Evolutionary conservation across 2,329 filamentous ascomycete genomes (phyloP).

Genomic region (Byssoonygena ceratinophila): DNA sequence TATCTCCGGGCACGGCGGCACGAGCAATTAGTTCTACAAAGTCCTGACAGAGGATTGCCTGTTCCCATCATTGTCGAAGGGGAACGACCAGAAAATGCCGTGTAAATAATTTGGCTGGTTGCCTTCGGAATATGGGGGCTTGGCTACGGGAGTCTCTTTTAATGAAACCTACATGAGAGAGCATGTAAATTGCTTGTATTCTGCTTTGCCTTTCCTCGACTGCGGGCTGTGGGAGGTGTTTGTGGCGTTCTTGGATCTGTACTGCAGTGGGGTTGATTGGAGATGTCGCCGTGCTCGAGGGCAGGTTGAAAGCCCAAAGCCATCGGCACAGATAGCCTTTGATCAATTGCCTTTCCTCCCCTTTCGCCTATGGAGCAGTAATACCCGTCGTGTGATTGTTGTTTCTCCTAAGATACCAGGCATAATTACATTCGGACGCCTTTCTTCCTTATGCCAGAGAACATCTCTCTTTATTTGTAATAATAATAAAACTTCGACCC

Average conservation of each 20-base stretch:
- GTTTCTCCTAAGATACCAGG: constrained; percentile 2
- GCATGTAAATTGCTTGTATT: constrained; percentile 5
- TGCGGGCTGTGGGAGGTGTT: background rate
- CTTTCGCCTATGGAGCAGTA: background rate
- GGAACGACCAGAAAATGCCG: constrained; percentile 66
- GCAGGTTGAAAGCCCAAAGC: background rate
- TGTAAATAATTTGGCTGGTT: constrained; percentile 37
- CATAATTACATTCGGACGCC: too few species aligned
- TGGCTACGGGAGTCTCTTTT: background rate
- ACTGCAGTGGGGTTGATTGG: background rate
- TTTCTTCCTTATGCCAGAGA: too few species aligned
- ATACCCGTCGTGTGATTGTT: background rate
- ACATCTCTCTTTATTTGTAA: background rate
- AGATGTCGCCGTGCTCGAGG: background rate
- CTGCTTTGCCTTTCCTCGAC: background rate
- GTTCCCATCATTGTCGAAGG: constrained; percentile 79
- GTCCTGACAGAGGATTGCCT: constrained; percentile 74
- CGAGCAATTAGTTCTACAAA: constrained; percentile 85
- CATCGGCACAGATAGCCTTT: background rate
- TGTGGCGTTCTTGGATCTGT: background rate
- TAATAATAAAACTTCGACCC: background rate
- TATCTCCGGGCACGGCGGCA: constrained; percentile 80
- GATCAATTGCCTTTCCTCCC: background rate
- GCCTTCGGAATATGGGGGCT: background rate
- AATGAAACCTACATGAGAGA: constrained; percentile 7